phyloP scores from a whole-genome alignment of 2,329 filamentous ascomycete species.

The Botrytis deweyae region DNA sequence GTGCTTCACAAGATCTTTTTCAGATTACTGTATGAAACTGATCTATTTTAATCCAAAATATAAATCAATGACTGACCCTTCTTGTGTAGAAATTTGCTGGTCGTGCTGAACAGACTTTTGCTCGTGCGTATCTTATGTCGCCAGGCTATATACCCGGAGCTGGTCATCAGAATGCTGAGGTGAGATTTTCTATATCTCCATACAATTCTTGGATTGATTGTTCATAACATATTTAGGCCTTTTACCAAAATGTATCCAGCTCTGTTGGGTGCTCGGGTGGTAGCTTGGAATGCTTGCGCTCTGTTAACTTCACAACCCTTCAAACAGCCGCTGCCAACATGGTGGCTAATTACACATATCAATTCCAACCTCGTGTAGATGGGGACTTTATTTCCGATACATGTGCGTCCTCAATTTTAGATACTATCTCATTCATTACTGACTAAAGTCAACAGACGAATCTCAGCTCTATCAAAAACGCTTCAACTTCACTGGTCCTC shows the following conservation, averaged over 20 bases:
- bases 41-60: too few relatives aligned
- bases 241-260: slow-evolving; percentile 40
- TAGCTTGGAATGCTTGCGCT: slow-evolving; percentile 38
- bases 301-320: slow-evolving; percentile 38
- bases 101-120: slow-evolving; percentile 38
- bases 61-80: not conserved
- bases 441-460: slow-evolving; percentile 34
- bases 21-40: slow-evolving; percentile 32
- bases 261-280: slow-evolving; percentile 39
- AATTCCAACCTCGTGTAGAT: slow-evolving; percentile 42
- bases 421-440: not conserved
- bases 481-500: slow-evolving; percentile 42
- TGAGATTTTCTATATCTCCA: not conserved
- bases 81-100: slow-evolving; percentile 37
- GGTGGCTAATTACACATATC: slow-evolving; percentile 37
- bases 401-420: not conserved
- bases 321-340: slow-evolving; percentile 35
- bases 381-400: slow-evolving; percentile 41
- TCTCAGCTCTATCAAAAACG: slow-evolving; percentile 41
- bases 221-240: slow-evolving; percentile 15
- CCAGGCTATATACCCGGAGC: slow-evolving; percentile 40
- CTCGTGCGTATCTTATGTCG: slow-evolving; percentile 39
- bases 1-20: slow-evolving; percentile 43
- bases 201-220: not conserved
- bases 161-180: not conserved